Conservation (phyloP, 2,329 filamentous ascomycete species). For the Orbilia oligospora region DNA sequence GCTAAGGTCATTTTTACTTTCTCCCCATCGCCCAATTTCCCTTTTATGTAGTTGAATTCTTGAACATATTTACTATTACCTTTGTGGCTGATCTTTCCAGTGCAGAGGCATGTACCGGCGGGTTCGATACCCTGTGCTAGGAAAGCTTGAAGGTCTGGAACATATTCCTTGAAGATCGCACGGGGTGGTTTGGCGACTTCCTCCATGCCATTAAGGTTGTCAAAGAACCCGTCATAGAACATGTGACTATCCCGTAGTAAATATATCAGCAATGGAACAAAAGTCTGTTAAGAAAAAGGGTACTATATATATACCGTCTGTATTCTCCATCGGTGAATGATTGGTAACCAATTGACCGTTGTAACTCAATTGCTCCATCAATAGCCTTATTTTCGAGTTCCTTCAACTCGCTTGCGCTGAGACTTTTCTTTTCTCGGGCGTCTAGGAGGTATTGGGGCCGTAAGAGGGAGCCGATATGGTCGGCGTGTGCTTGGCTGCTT, state of each 20-base stretch:
- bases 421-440: conserved; percentile 74
- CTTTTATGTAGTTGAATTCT: conserved; percentile 75
- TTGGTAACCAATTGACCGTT: conserved; percentile 75
- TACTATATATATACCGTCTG: conserved; percentile 64
- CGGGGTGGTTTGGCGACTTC: conserved; percentile 52
- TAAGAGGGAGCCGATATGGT: conserved; percentile 80
- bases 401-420: conserved; percentile 72
- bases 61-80: conserved; percentile 70
- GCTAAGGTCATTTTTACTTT: conserved; percentile 79
- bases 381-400: conserved; percentile 77
- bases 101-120: conserved; percentile 73
- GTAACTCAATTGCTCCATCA: conserved; percentile 75
- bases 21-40: conserved; percentile 74
- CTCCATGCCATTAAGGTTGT: conserved; percentile 61
- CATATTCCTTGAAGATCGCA: conserved; percentile 68
- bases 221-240: conserved; percentile 63
- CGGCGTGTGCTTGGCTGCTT: conserved; percentile 76
- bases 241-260: conserved; percentile 54
- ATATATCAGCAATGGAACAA: conserved; percentile 7
- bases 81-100: conserved; percentile 70
- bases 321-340: conserved; percentile 80
- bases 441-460: conserved; percentile 76
- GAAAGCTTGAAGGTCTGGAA: conserved; percentile 76
- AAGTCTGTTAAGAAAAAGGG: no score
- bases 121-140: conserved; percentile 73